Evolutionary conservation across 331 rosid species (phyloP).

Genomic region (Quercus lobata): DNA sequence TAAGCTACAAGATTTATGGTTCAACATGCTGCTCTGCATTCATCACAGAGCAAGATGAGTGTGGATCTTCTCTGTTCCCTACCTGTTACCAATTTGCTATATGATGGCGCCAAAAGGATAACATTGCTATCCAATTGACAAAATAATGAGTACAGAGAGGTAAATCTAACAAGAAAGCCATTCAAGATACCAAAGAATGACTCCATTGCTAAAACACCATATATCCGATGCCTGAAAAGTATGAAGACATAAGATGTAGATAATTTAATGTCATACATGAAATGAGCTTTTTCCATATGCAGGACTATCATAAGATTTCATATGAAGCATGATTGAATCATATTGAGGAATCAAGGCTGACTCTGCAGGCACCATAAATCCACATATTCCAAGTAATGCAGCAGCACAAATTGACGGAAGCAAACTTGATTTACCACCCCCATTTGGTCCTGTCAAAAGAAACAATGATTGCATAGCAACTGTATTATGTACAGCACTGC

Average conservation of each 20-base stretch:
- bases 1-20: background rate
- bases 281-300: constrained; percentile 94
- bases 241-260: background rate
- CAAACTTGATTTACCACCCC: constrained; percentile 96
- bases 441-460: constrained; percentile 97
- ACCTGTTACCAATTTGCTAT: background rate
- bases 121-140: background rate
- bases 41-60: background rate
- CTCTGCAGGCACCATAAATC: constrained; percentile 91
- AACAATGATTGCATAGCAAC: constrained; percentile 81
- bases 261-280: constrained; percentile 51
- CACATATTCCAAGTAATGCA: constrained; percentile 84
- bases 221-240: background rate
- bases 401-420: constrained; percentile 93
- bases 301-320: constrained; percentile 97
- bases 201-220: background rate
- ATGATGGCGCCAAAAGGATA: background rate
- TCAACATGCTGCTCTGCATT: background rate
- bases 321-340: constrained; percentile 85
- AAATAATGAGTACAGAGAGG: background rate
- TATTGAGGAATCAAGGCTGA: constrained; percentile 82
- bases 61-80: background rate
- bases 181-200: background rate
- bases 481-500: constrained; percentile 72
- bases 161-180: background rate